Conservation (phyloP, 768 basidiomycete species). For the Dioszegia aurantiaca region DNA sequence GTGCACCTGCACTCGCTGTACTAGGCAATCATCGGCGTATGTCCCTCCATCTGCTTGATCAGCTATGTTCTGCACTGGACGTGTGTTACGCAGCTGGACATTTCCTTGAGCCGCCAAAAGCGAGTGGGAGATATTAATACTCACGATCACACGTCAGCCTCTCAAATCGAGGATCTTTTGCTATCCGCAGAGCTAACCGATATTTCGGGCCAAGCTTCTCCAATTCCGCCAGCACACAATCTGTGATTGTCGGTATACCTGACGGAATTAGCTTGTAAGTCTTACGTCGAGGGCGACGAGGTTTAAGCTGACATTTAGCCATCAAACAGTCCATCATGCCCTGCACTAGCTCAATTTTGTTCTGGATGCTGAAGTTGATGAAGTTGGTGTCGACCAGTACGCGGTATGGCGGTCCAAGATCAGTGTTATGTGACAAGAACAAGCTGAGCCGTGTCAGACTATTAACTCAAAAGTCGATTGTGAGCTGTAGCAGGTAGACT, state of each 20-base stretch:
- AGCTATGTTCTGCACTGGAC: neutral
- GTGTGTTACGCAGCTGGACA: neutral
- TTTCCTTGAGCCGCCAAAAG: too few relatives aligned
- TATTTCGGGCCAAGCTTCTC: conserved; percentile 97
- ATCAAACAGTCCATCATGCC: conserved; percentile 99
- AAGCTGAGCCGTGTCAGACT: conserved; percentile 14
- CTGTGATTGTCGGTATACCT: conserved; percentile 99
- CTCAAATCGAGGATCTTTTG: conserved; percentile 95
- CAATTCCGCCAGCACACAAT: conserved; percentile 97
- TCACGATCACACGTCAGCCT: conserved; percentile 76
- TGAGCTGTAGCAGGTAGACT: conserved; percentile 19
- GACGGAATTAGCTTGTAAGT: conserved; percentile 10
- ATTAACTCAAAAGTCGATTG: neutral
- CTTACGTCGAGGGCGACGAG: neutral
- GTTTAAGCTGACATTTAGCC: conserved; percentile 74
- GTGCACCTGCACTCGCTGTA: conserved; percentile 90
- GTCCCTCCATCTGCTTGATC: conserved; percentile 66
- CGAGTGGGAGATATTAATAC: too few relatives aligned
- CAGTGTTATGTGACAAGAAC: conserved; percentile 78
- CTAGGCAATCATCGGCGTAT: conserved; percentile 98
- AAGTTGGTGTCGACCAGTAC: conserved; percentile 99
- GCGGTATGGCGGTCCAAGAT: conserved; percentile 93
- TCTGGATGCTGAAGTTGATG: conserved; percentile 97
- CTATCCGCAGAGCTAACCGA: conserved; percentile 90
- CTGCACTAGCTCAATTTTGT: conserved; percentile 88